A percentile compares a stretch with the other conserved stretches of the same genome.
phyloP scores from a whole-genome alignment of 345 rosid genomes.

The Populus euphratica region DNA sequence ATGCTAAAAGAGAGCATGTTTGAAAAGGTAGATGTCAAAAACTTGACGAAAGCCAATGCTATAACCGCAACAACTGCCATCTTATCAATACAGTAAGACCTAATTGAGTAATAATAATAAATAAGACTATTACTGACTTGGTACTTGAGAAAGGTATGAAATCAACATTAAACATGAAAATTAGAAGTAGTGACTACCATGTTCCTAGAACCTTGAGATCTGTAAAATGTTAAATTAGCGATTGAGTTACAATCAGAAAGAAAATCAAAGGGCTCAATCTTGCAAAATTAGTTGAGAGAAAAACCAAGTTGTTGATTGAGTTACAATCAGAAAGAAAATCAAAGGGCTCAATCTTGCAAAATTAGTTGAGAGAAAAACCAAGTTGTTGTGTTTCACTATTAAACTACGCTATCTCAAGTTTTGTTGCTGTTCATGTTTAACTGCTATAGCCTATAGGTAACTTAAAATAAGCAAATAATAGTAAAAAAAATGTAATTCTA shows the following conservation, averaged over 20 bases:
- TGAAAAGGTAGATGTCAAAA: not conserved
- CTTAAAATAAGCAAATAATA: not conserved
- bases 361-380: not conserved
- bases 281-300: not conserved
- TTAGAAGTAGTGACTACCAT: not conserved
- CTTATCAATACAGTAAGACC: not conserved
- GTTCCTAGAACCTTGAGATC: not conserved
- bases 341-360: not conserved
- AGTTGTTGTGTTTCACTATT: not conserved
- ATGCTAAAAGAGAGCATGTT: not conserved
- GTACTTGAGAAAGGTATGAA: not conserved
- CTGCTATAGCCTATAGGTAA: not conserved
- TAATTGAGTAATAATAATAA: not conserved
- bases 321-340: not conserved
- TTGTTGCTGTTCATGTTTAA: not conserved
- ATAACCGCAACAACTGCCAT: not conserved
- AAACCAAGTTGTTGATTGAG: no score
- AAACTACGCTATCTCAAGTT: not conserved
- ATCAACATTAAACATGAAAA: not conserved
- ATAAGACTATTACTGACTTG: not conserved
- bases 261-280: not conserved
- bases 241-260: not conserved
- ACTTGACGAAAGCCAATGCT: not conserved
- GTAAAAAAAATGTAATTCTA: not conserved
- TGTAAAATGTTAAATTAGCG: not conserved